These are phyloP conservation scores for Suillus clintonianus DNA, from an alignment of 768 basidiomycete species.

Conservation along the genomic window DNA sequence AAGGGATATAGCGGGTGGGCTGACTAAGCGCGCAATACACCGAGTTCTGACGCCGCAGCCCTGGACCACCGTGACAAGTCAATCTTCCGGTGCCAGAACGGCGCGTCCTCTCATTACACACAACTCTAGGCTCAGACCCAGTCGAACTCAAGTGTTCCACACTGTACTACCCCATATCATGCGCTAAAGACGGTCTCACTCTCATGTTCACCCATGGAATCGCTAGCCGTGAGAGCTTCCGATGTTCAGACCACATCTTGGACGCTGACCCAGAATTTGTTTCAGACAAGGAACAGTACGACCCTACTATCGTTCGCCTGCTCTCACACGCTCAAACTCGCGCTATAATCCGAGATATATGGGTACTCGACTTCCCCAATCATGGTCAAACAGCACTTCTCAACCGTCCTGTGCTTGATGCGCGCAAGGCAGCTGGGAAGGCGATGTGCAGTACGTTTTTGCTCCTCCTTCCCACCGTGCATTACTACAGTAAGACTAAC, in stretches of 20 bases:
- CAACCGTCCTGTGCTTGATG: constrained; percentile 30
- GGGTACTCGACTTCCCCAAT: constrained; percentile 38
- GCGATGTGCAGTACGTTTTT: constrained; percentile 23
- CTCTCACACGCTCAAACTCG: not conserved
- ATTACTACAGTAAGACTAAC: not conserved
- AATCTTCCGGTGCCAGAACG: constrained; percentile 15
- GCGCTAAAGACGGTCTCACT: constrained; percentile 18
- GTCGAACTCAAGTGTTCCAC: constrained; percentile 23
- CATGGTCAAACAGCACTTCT: constrained; percentile 35
- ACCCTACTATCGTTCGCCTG: constrained; percentile 14
- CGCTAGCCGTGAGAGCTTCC: constrained; percentile 22
- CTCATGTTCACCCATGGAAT: constrained; percentile 29
- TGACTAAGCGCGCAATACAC: too few relatives aligned
- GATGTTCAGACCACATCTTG: not conserved
- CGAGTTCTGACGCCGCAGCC: too few relatives aligned
- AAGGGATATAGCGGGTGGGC: too few relatives aligned
- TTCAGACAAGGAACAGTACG: constrained; percentile 32
- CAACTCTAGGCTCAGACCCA: constrained; percentile 17
- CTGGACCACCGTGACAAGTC: too few relatives aligned
- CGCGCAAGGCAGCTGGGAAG: constrained; percentile 16
- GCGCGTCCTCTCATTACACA: constrained; percentile 14
- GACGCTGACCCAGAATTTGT: not conserved
- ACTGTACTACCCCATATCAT: constrained; percentile 26
- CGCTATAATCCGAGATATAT: constrained; percentile 30
- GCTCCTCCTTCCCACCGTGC: not conserved